Conservation (phyloP, 257 asterid genomes). For the Leptodermis oblonga region DNA sequence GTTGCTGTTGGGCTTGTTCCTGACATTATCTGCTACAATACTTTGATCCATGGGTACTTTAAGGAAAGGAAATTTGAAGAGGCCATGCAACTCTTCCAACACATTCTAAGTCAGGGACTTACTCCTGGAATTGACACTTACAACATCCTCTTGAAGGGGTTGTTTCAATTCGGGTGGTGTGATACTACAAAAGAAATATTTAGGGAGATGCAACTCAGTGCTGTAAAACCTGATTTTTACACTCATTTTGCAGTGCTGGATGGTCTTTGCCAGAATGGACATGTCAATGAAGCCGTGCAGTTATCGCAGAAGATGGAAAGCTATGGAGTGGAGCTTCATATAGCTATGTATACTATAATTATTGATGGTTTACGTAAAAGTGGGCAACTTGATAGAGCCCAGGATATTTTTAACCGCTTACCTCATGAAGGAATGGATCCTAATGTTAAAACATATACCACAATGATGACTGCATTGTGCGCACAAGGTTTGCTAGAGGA, state of each 20-base stretch:
- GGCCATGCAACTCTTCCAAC: conserved; percentile 20
- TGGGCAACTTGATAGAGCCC: conserved; percentile 9
- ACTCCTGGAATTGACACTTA: conserved; percentile 18
- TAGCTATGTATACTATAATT: not conserved
- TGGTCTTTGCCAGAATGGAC: conserved; percentile 6
- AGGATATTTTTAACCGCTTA: not conserved
- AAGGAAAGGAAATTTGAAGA: conserved; percentile 24
- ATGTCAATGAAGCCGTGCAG: conserved; percentile 20
- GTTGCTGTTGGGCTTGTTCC: conserved; percentile 11
- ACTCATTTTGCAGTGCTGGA: too few relatives aligned
- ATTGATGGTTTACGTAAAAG: conserved; percentile 23
- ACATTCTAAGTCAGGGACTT: conserved; percentile 20
- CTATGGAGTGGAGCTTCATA: not conserved
- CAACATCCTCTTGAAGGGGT: conserved; percentile 23
- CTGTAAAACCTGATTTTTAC: too few relatives aligned
- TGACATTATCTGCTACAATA: conserved; percentile 10
- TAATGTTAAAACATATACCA: conserved; percentile 21
- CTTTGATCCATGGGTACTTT: conserved; percentile 29
- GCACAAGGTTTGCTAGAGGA: conserved; percentile 18
- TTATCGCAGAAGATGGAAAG: conserved; percentile 2
- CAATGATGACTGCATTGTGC: conserved; percentile 4
- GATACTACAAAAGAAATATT: too few relatives aligned
- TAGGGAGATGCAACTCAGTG: too few relatives aligned
- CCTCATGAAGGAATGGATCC: conserved; percentile 12
- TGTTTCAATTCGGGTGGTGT: too few relatives aligned